Evolutionary conservation across 164 flowering plant genomes (phyloP).

Genomic region (Kalanchoe fedtschenkoi): DNA sequence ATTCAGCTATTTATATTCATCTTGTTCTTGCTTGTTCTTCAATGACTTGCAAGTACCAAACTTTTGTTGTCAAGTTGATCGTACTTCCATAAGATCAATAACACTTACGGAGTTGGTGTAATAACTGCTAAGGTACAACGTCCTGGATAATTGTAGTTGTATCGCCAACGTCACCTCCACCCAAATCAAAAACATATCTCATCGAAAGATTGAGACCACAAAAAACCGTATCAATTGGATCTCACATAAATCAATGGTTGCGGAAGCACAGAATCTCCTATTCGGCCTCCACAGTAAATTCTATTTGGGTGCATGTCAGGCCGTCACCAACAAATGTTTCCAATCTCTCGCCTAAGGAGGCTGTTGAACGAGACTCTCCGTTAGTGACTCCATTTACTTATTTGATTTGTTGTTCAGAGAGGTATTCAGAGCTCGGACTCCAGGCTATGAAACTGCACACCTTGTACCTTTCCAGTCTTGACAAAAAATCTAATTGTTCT

Average conservation of each 20-base stretch:
- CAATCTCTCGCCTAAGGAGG: slow-evolving; percentile 66
- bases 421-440: slow-evolving; percentile 69
- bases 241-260: neutral
- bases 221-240: too few species aligned
- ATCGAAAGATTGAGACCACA: too few species aligned
- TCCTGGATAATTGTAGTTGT: too few species aligned
- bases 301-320: slow-evolving; percentile 87
- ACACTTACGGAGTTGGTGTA: too few species aligned
- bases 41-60: too few species aligned
- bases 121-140: too few species aligned
- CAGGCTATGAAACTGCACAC: slow-evolving; percentile 94
- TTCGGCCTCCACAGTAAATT: slow-evolving; percentile 75
- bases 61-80: too few species aligned
- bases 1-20: too few species aligned
- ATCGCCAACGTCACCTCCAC: too few species aligned
- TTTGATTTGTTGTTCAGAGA: slow-evolving; percentile 14
- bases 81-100: too few species aligned
- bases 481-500: slow-evolving; percentile 37
- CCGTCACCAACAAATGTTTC: slow-evolving; percentile 82
- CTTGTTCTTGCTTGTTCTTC: too few species aligned
- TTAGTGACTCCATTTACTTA: slow-evolving; percentile 26
- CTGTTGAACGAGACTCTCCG: slow-evolving; percentile 64
- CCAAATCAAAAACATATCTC: too few species aligned
- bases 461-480: slow-evolving; percentile 55
- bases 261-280: slow-evolving; percentile 54